phyloP scores from a whole-genome alignment of 2,329 filamentous ascomycete species.

The Clarireedia sp. region DNA sequence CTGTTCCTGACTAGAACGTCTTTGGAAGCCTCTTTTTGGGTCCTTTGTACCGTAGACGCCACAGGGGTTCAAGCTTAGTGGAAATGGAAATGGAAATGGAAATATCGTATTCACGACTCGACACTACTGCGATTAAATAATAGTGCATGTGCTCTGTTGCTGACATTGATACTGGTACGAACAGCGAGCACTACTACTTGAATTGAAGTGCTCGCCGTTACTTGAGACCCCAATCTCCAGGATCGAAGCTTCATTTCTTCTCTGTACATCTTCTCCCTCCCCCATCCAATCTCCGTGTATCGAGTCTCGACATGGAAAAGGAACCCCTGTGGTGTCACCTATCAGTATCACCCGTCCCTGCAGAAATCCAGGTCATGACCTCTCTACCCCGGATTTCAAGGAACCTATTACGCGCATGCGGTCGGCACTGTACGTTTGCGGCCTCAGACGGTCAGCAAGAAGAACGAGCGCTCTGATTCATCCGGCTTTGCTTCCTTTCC shows the following conservation, averaged over 20 bases:
- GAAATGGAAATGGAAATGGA: neutral
- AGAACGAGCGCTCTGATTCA: too few relatives aligned
- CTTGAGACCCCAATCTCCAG: slow-evolving; percentile 20
- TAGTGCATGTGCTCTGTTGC: too few relatives aligned
- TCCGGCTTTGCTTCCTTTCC: too few relatives aligned
- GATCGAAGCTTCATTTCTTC: neutral
- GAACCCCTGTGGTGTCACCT: too few relatives aligned
- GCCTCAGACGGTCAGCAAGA: too few relatives aligned
- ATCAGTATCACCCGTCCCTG: neutral
- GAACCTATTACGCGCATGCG: neutral
- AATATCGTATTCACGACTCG: too few relatives aligned
- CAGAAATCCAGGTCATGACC: neutral
- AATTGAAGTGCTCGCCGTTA: neutral
- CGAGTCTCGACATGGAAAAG: neutral
- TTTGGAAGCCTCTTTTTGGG: neutral
- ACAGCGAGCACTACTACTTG: too few relatives aligned
- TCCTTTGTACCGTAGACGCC: neutral
- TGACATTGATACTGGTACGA: too few relatives aligned
- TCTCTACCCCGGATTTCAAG: neutral
- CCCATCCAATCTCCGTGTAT: slow-evolving; percentile 16
- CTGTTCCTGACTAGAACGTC: neutral
- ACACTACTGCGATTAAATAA: too few relatives aligned
- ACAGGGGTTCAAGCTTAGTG: neutral
- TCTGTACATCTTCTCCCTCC: slow-evolving; percentile 7
- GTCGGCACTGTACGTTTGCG: neutral